Evolutionary conservation across 169 alveolate genomes (phyloP), one percentile per base, ranked within the genome.

Genomic region (Plasmodium falciparum): DNA sequence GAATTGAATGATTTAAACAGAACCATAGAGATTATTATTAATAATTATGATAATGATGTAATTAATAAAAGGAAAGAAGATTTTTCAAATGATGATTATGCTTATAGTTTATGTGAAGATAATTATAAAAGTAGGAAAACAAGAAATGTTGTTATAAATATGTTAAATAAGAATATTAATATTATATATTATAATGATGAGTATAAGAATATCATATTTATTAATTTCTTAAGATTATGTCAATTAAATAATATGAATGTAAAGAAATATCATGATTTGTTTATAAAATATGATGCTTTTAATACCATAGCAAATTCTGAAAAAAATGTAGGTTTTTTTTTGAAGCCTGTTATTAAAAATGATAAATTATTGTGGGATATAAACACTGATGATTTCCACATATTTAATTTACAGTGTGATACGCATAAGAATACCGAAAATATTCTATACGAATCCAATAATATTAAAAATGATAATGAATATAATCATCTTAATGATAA

Each of bases 71-170:
- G 17, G 17, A 88, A 78, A 86, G 92, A 90, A 17, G 58, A 47
- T 15, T 89, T 62, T 62, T 90, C 29, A 61, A 93, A 90, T 61
- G 95, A 89, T 39, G 93, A 73, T 39, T 63, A 83, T 50, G 96
- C 96, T n/a, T 76, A 76, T 63, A 94, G 96, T 69, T 85, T 94
- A 59, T 92, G 92, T 76, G 96, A 94, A 66, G 96, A 94, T 72
- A 89, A 94, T 74, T 94, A 88, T 69, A 63, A 78, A 72, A 92
- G 95, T 47, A 88, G 92, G 59, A 92, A 59, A 61, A 93, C 96
- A 20, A 29, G 43, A 73, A 90, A 92, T 54, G 96, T 94, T 47
- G 92, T 92, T 67, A 74, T 88, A 43, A 88, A 94, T 80, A 88
- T 94, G 95, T 78, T 71, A 22, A 22, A 56, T 22, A 88, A 90